Base-by-base conservation (phyloP, 805 yeast species). In the Ogataea methanolica region DNA sequence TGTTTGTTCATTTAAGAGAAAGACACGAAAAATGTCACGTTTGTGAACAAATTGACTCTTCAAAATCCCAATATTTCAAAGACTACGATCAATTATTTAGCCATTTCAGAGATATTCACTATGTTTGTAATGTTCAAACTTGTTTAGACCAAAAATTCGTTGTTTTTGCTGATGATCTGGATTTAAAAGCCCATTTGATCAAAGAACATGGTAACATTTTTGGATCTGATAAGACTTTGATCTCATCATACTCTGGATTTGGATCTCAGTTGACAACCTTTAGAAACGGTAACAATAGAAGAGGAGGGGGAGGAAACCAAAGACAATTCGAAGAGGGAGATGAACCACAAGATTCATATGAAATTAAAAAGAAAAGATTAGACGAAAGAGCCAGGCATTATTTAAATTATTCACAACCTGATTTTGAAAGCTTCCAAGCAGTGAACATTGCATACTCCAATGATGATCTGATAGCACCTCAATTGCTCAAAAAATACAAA, bases 141-240 rank as follows among this genome's bases (percentile, higher is more conserved):
- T 94, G 99, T 68, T 66, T 91, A 42, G 98, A 91, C 47, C 82
- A 86, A 65, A 87, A 88, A 62, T 92, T 94, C 68, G 94, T 94
- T 21, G 99, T 92, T 1, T 94, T 94, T 62, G 78, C 83, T 21
- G 92, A 89, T 52, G 94, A 87, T 45, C 66, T 90, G 46, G 97
- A 90, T 56, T 72, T 94, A 45, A 84, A 86, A 46, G 91, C 95
- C 1, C 99, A 94, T 66, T 83, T 89, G 82, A 67, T 89, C 41
- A 79, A 81, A 53, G 92, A 85, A 56, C 99, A 94, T 65, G 81
- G 86, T 2, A 77, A 78, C 5, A 54, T 83, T 3, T 68, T 74
- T 39, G 81, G 79, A 14, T 71, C 67, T 26, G 73, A 73, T 40
- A 66, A 69, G 41, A 61, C 72, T 14, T 62, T 77, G 4, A 36